These are phyloP conservation scores for Komagataella mondaviorum DNA, from an alignment of 805 yeast species.

Conservation along the genomic window DNA sequence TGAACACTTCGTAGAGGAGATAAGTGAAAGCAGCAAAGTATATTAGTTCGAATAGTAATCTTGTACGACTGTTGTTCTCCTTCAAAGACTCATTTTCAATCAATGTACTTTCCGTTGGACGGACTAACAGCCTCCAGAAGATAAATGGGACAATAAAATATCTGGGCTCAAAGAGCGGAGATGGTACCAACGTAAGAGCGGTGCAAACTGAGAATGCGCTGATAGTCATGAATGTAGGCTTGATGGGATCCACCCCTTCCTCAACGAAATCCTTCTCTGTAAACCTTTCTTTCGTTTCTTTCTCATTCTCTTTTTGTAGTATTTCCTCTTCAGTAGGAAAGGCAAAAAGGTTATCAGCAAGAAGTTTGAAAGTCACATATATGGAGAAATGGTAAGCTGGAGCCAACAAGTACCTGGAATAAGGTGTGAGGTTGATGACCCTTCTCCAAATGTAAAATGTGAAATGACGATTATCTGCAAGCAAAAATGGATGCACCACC, in stretches of 20 bases:
- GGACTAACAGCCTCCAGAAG: conserved; percentile 52
- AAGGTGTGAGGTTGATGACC: conserved; percentile 35
- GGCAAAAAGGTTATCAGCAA: not conserved
- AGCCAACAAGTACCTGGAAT: conserved; percentile 34
- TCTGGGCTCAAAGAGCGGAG: conserved; percentile 90
- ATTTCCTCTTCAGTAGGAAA: conserved; percentile 8
- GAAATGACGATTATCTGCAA: conserved; percentile 91
- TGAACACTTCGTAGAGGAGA: conserved; percentile 39
- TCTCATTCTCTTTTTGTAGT: not conserved
- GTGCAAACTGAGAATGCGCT: conserved; percentile 39
- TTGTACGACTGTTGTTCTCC: conserved; percentile 11
- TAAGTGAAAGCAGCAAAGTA: conserved; percentile 52
- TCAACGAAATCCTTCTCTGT: not conserved
- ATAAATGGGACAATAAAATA: conserved; percentile 77
- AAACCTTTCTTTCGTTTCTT: conserved; percentile 1
- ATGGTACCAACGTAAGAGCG: conserved; percentile 57
- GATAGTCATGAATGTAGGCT: conserved; percentile 16
- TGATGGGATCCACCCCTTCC: not conserved
- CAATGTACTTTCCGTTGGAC: conserved; percentile 16
- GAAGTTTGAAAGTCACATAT: conserved; percentile 11
- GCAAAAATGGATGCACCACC: conserved; percentile 73
- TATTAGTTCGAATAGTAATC: conserved; percentile 38
- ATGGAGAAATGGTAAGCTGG: conserved; percentile 58
- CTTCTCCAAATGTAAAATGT: conserved; percentile 76
- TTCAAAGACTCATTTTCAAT: not conserved